Conservation (phyloP, 306 rosid species). For the Cucumis hystrix region DNA sequence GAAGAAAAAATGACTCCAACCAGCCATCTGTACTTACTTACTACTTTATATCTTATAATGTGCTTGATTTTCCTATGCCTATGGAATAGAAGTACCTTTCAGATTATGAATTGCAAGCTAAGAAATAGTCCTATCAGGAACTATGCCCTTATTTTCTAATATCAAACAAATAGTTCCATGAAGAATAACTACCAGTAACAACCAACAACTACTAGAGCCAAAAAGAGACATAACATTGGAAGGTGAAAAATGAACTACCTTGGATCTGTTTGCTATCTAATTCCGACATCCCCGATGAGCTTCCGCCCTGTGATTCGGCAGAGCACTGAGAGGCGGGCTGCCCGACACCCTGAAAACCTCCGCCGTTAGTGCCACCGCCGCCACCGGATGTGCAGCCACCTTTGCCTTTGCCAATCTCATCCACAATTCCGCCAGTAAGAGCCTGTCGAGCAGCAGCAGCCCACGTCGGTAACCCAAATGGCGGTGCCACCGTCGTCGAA, state of each 20-base stretch:
- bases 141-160: neutral
- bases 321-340: slow-evolving; percentile 61
- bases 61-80: neutral
- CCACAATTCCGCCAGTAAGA: slow-evolving; percentile 16
- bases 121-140: neutral
- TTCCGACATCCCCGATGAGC: slow-evolving; percentile 75
- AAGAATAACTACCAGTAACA: neutral
- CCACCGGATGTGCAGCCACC: slow-evolving; percentile 10
- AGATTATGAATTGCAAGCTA: neutral
- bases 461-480: slow-evolving; percentile 29
- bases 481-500: slow-evolving; percentile 10
- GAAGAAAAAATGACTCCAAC: neutral
- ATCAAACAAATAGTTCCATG: neutral
- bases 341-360: slow-evolving; percentile 26
- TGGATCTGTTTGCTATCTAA: slow-evolving; percentile 54
- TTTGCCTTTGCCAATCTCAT: slow-evolving; percentile 28
- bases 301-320: slow-evolving; percentile 62
- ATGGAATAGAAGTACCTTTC: neutral
- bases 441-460: slow-evolving; percentile 31
- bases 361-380: neutral
- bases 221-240: neutral
- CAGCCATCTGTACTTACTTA: neutral
- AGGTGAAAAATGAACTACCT: slow-evolving; percentile 26
- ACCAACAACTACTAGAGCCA: neutral
- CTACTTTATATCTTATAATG: neutral